Evolutionary conservation across 257 asterid genomes (phyloP).

Genomic region (Eustoma russellianum): DNA sequence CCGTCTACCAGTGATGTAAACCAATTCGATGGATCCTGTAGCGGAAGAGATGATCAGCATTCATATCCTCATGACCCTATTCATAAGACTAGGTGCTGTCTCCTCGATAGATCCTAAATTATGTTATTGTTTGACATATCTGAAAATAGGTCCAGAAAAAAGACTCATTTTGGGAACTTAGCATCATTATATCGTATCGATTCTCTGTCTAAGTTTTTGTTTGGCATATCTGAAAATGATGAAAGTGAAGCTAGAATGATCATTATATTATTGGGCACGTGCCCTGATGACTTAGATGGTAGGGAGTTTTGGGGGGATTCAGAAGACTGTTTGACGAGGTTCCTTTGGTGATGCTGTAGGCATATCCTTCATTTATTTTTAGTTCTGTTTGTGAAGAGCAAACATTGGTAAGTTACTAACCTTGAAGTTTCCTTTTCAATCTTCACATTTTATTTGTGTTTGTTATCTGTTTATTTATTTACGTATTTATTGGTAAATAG

Average conservation of each 20-base stretch:
- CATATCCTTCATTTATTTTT: not conserved
- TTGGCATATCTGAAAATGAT: constrained; percentile 46
- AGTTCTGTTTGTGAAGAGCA: not conserved
- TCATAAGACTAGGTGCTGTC: constrained; percentile 4
- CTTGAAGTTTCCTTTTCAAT: not conserved
- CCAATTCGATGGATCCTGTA: constrained; percentile 13
- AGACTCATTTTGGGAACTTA: constrained; percentile 68
- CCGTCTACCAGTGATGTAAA: constrained; percentile 10
- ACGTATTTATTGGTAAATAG: too few relatives aligned
- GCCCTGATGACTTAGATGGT: not conserved
- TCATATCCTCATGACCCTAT: constrained; percentile 14
- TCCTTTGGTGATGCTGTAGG: constrained; percentile 7
- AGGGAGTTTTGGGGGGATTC: constrained; percentile 25
- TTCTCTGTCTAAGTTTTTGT: constrained; percentile 44
- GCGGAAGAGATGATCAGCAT: constrained; percentile 20
- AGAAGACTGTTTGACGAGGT: constrained; percentile 37
- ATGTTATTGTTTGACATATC: too few relatives aligned
- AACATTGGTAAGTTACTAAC: not conserved
- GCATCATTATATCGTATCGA: too few relatives aligned
- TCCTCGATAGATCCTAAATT: constrained; percentile 17
- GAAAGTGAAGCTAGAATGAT: constrained; percentile 24
- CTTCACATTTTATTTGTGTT: not conserved
- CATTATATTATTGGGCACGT: not conserved
- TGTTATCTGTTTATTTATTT: too few relatives aligned
- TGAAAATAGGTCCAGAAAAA: constrained; percentile 40